A percentile compares a stretch with the other conserved stretches of the same genome.
These are phyloP conservation scores for Fusarium sp. DNA, from an alignment of 2,329 filamentous ascomycete genomes.

Conservation along the genomic window DNA sequence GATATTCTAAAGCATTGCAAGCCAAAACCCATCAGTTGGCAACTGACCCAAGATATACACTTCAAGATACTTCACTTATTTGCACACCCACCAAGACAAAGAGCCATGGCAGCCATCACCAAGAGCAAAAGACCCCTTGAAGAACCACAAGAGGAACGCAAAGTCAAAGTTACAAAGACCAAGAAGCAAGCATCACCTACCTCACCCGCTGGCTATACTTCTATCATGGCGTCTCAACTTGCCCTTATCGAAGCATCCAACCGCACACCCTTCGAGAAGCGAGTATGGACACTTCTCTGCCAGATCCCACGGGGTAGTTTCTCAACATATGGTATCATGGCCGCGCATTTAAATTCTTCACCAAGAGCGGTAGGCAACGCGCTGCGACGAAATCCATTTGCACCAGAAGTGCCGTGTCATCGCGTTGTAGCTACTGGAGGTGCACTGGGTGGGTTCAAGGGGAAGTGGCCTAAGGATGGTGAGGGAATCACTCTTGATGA, in stretches of 20 bases:
- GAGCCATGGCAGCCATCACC: slow-evolving; percentile 23
- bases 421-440: slow-evolving; percentile 81
- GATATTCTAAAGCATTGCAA: background rate
- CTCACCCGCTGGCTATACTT: background rate
- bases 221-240: slow-evolving; percentile 55
- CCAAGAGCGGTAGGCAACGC: slow-evolving; percentile 84
- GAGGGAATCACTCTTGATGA: slow-evolving; percentile 73
- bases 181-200: slow-evolving; percentile 12
- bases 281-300: slow-evolving; percentile 78
- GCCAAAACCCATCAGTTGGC: no score
- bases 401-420: slow-evolving; percentile 84
- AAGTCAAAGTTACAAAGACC: slow-evolving; percentile 27
- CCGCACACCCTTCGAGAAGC: slow-evolving; percentile 69
- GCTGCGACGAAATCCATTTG: slow-evolving; percentile 83
- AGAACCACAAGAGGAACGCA: slow-evolving; percentile 24
- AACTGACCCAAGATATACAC: background rate
- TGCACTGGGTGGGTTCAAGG: slow-evolving; percentile 78
- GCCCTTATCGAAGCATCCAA: slow-evolving; percentile 58
- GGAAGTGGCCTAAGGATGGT: slow-evolving; percentile 71
- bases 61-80: background rate
- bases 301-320: slow-evolving; percentile 81
- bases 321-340: slow-evolving; percentile 82
- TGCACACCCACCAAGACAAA: background rate
- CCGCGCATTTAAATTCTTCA: slow-evolving; percentile 75
- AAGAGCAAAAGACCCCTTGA: slow-evolving; percentile 44